A percentile compares a stretch with the other conserved stretches of the same genome.
These are phyloP conservation scores for Rachicladosporium sp. DNA, from an alignment of 2,329 filamentous ascomycete species.

Conservation along the genomic window DNA sequence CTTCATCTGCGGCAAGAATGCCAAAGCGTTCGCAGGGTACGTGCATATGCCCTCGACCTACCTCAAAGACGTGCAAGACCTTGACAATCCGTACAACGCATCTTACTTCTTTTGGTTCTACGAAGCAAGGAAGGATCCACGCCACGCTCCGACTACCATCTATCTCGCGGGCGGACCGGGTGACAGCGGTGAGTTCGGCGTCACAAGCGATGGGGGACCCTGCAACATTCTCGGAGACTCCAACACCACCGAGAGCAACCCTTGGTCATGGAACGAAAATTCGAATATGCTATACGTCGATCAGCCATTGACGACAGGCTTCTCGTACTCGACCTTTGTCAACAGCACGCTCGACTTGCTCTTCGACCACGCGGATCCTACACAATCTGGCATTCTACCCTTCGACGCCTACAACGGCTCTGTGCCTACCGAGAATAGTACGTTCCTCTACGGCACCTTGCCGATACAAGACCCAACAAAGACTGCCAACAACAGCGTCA, in stretches of 20 bases:
- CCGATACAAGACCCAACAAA: slow-evolving; percentile 7
- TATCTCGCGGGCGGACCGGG: slow-evolving; percentile 47
- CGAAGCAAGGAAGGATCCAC: slow-evolving; percentile 9
- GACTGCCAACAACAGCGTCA: slow-evolving; percentile 9
- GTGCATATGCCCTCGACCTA: slow-evolving; percentile 39
- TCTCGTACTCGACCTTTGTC: slow-evolving; percentile 50
- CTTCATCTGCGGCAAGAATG: slow-evolving; percentile 40
- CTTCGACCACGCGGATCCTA: slow-evolving; percentile 19
- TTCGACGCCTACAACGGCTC: slow-evolving; percentile 7
- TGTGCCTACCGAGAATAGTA: slow-evolving; percentile 11
- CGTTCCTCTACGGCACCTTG: slow-evolving; percentile 13
- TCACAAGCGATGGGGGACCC: slow-evolving; percentile 40
- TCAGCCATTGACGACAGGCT: slow-evolving; percentile 42
- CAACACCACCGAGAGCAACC: slow-evolving; percentile 32
- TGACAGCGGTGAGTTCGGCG: slow-evolving; percentile 34
- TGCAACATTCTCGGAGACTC: slow-evolving; percentile 30
- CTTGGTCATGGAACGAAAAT: slow-evolving; percentile 31
- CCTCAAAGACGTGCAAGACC: slow-evolving; percentile 7
- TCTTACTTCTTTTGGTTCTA: slow-evolving; percentile 18
- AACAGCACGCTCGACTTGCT: slow-evolving; percentile 46
- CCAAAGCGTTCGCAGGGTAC: slow-evolving; percentile 44
- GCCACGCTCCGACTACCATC: slow-evolving; percentile 11
- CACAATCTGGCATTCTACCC: slow-evolving; percentile 18
- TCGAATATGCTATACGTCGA: slow-evolving; percentile 29
- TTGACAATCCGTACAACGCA: slow-evolving; percentile 12